Percentiles rank a stretch among this genome's conserved stretches.
These are phyloP conservation scores for Xylaria hypoxylon DNA, from an alignment of 2,329 filamentous ascomycete species.

Conservation along the genomic window DNA sequence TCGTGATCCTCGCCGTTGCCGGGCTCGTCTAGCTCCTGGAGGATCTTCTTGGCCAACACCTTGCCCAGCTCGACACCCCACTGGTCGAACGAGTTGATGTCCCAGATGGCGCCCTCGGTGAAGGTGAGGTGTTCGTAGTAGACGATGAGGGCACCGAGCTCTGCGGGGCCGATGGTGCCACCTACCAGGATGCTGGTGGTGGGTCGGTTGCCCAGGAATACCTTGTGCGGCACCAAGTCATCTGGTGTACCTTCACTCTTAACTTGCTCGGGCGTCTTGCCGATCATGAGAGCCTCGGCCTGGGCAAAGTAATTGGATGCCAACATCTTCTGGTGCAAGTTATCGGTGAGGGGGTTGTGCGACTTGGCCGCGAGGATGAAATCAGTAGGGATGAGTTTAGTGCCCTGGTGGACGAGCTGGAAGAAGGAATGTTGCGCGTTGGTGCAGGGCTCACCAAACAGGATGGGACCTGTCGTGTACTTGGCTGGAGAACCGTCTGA, in stretches of 20 bases:
- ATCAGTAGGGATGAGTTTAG: constrained; percentile 97
- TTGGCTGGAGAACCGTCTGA: constrained; percentile 90
- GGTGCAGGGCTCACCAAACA: constrained; percentile 98
- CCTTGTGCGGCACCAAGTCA: constrained; percentile 94
- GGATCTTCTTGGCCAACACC: constrained; percentile 92
- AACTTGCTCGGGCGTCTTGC: constrained; percentile 85
- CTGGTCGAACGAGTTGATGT: constrained; percentile 99
- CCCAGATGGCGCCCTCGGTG: constrained; percentile 97
- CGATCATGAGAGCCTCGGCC: constrained; percentile 89
- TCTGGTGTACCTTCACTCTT: constrained; percentile 79
- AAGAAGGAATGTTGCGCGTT: constrained; percentile 99
- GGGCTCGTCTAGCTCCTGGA: constrained; percentile 83
- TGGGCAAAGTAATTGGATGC: constrained; percentile 93
- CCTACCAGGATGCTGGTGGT: constrained; percentile 93
- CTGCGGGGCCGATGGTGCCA: constrained; percentile 91
- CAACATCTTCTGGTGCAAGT: constrained; percentile 96
- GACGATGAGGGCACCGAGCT: constrained; percentile 93
- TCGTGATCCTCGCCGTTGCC: constrained; percentile 82
- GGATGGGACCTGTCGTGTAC: constrained; percentile 95
- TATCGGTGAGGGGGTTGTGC: constrained; percentile 93
- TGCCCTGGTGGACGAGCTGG: constrained; percentile 98
- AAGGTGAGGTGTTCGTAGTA: constrained; percentile 99
- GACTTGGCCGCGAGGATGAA: constrained; percentile 97
- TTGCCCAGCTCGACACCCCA: constrained; percentile 99
- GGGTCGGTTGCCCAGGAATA: constrained; percentile 96